Percentiles rank a stretch among this genome's conserved stretches.
Conservation (phyloP, 1,139 yeast genomes). For the Hemisphaericaspora lyxosophila region DNA sequence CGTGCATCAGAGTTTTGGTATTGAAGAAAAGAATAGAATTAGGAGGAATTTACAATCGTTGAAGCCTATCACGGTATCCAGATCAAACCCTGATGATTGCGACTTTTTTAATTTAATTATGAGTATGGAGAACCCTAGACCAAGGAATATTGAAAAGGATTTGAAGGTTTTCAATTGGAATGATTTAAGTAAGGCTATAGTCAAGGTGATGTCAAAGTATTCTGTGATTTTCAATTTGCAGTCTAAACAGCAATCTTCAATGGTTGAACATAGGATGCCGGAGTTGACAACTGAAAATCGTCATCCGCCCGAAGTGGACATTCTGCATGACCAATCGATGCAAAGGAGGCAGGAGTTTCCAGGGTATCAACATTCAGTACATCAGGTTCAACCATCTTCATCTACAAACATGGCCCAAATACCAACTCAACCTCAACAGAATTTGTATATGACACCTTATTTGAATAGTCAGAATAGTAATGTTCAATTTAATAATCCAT, state of each 20-base stretch:
- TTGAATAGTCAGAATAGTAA: not conserved
- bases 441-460: not conserved
- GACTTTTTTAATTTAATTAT: conserved; percentile 59
- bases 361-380: not conserved
- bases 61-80: conserved; percentile 60
- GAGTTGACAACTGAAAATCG: too few species aligned
- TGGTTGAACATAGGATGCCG: not conserved
- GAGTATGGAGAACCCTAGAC: conserved; percentile 66
- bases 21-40: conserved; percentile 69
- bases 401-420: conserved; percentile 1
- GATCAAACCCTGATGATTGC: conserved; percentile 44
- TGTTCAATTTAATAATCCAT: not conserved
- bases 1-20: conserved; percentile 56
- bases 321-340: too few species aligned
- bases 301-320: too few species aligned
- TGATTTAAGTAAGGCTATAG: conserved; percentile 52
- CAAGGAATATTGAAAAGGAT: conserved; percentile 72
- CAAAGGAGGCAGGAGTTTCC: too few species aligned
- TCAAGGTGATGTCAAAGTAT: conserved; percentile 64
- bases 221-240: conserved; percentile 19
- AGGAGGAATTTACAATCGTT: conserved; percentile 67
- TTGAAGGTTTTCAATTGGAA: conserved; percentile 68
- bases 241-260: too few species aligned
- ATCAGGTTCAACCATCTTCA: not conserved
- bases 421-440: not conserved